Evolutionary conservation across 495 filamentous ascomycete species (phyloP), one percentile per base, ranked within the genome.

Genomic region (Sphaerosporella brunnea): DNA sequence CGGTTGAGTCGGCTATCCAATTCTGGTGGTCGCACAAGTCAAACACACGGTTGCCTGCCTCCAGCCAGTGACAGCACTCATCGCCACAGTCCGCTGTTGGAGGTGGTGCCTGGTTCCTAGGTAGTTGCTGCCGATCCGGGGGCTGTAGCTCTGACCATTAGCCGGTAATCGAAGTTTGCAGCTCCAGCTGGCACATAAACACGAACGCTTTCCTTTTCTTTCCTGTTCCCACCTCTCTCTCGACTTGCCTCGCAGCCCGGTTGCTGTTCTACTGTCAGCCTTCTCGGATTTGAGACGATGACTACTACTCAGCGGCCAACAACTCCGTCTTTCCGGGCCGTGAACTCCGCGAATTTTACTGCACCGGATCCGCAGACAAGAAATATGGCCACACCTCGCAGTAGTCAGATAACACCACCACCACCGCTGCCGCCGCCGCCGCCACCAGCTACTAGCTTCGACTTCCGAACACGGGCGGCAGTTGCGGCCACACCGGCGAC

Each of bases 1-100:
- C 28, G 43, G 19, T 11, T 19, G 16, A 8, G n/a, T 46, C 40
- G 43, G 26, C 25, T 46, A 36, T 15, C 26, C 25, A n/a, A 46
- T 46, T 21, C 30, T 36, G 25, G 43, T 46, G 43, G 43, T 46
- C 28, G 23, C 43, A 46, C 43, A 46, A 34, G 15, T 20, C 4
- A 46, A 9, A 19, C 26, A 15, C 30, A n/a, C 25, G 30, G 43
- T 20, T 20, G 28, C 40, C 40, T 43, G 24, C 40, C 11, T 43
- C 23, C 40, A 43, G 40, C 40, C 43, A 46, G 43, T 46, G 26
- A 20, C 24, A 34, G 20, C 43, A 47, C 43, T 34, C 49, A 30
- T 57, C 54, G 54, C 54, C 54, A 57, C 52, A 36, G 40, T 36
- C 28, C 28, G 34, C 28, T n/a, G 44, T 39, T 48, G 24, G 25